A percentile compares a stretch with the other conserved stretches of the same genome.
These are phyloP conservation scores for Phyllosticta citribraziliensis DNA, from an alignment of 2,329 filamentous ascomycete genomes.

Conservation along the genomic window DNA sequence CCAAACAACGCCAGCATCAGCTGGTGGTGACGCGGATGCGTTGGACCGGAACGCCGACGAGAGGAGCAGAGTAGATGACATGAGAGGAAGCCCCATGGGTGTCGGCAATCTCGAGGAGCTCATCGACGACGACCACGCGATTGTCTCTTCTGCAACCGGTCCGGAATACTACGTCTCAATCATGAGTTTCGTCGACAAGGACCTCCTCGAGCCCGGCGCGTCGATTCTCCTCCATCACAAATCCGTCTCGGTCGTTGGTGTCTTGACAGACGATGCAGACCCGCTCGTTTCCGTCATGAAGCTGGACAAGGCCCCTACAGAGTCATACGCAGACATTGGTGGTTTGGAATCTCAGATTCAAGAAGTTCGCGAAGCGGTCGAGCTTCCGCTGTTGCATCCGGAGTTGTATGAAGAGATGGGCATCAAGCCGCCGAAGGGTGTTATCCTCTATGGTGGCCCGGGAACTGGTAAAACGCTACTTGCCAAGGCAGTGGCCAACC, in stretches of 20 bases:
- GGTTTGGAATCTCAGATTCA: slow-evolving; percentile 92
- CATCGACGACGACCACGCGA: slow-evolving; percentile 98
- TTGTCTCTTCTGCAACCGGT: slow-evolving; percentile 93
- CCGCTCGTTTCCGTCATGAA: slow-evolving; percentile 98
- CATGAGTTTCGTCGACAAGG: slow-evolving; percentile 99
- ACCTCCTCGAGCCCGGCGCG: slow-evolving; percentile 89
- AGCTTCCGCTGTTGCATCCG: slow-evolving; percentile 86
- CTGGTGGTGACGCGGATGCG: slow-evolving; percentile 60
- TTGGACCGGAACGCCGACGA: slow-evolving; percentile 89
- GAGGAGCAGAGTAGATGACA: slow-evolving; percentile 88
- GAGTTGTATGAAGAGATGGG: slow-evolving; percentile 99
- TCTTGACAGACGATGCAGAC: slow-evolving; percentile 91
- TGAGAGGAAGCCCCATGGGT: slow-evolving; percentile 97
- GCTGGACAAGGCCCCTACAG: slow-evolving; percentile 94
- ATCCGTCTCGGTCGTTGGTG: slow-evolving; percentile 93
- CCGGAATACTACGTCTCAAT: slow-evolving; percentile 99
- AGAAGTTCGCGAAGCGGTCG: slow-evolving; percentile 93
- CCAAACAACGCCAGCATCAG: slow-evolving; percentile 48
- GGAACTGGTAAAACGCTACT: slow-evolving; percentile 95
- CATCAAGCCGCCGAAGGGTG: slow-evolving; percentile 98
- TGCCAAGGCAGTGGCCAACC: slow-evolving; percentile 95
- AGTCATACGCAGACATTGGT: slow-evolving; percentile 97
- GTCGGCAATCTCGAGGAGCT: slow-evolving; percentile 96
- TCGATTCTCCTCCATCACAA: slow-evolving; percentile 96
- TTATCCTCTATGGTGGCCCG: slow-evolving; percentile 94